Evolutionary conservation across 139 green algal genomes (phyloP).

Genomic region (Chlamydomonas sphaeroides): DNA sequence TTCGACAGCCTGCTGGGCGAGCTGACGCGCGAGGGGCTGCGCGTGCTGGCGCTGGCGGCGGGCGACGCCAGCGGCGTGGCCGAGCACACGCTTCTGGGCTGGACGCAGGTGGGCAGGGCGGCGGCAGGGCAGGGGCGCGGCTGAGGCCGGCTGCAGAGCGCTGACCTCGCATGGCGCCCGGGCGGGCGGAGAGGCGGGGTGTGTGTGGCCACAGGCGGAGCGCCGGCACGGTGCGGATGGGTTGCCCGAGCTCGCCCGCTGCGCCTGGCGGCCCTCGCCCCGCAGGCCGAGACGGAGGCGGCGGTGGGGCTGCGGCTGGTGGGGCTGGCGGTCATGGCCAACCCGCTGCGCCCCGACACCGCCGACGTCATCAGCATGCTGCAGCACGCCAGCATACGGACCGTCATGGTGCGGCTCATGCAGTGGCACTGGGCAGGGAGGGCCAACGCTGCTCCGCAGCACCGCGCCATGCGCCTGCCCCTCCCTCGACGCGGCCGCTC

Average conservation of each 20-base stretch:
- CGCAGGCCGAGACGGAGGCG: slow-evolving; percentile 54
- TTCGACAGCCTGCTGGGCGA: slow-evolving; percentile 69
- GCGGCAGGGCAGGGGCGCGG: not conserved
- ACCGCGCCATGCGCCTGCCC: no score
- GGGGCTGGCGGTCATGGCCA: slow-evolving; percentile 66
- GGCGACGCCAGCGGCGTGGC: slow-evolving; percentile 36
- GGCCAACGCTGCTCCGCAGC: no score
- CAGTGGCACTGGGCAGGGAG: no score
- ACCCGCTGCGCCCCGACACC: slow-evolving; percentile 57
- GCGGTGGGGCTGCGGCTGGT: slow-evolving; percentile 46
- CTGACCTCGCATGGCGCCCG: no score
- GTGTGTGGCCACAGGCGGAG: no score
- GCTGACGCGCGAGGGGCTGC: slow-evolving; percentile 71
- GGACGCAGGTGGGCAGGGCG: slow-evolving; percentile 5
- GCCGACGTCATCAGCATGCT: slow-evolving; percentile 47
- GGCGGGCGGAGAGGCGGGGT: no score
- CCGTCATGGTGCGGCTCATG: slow-evolving; percentile 52
- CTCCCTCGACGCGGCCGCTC: no score
- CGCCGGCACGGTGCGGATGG: no score
- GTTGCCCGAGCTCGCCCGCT: no score
- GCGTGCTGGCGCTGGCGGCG: slow-evolving; percentile 60
- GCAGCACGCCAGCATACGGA: slow-evolving; percentile 59
- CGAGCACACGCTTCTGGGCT: slow-evolving; percentile 3
- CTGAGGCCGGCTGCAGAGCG: no score
- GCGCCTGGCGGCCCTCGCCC: not conserved